Percentiles rank a stretch among this genome's conserved stretches.
phyloP scores from a whole-genome alignment of 805 yeast genomes.

The Metschnikowia lochheadii region DNA sequence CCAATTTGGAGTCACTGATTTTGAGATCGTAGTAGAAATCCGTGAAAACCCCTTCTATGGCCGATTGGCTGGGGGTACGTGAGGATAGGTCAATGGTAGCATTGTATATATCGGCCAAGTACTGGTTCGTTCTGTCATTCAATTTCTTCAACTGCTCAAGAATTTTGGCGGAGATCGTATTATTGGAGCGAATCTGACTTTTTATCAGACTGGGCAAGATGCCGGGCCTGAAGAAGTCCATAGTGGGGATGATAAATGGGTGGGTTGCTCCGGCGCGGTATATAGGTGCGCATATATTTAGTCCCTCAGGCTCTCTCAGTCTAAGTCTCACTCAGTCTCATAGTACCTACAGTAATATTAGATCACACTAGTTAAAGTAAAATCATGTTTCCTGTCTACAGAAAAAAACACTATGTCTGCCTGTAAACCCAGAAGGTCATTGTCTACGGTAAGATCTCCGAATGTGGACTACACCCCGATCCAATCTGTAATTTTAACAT shows the following conservation, averaged over 20 bases:
- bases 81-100: background rate
- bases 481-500: too few species aligned
- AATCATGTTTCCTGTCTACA: too few species aligned
- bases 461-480: too few species aligned
- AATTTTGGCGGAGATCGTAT: constrained; percentile 27
- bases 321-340: background rate
- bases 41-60: constrained; percentile 13
- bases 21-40: constrained; percentile 16
- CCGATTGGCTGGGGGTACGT: constrained; percentile 11
- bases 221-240: constrained; percentile 23
- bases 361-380: too few species aligned
- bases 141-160: constrained; percentile 20
- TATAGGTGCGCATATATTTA: background rate
- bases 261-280: background rate
- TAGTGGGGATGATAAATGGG: constrained; percentile 1
- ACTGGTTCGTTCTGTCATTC: constrained; percentile 18
- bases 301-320: too few species aligned
- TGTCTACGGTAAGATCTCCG: too few species aligned
- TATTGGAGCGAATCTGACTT: constrained; percentile 25
- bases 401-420: too few species aligned
- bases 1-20: constrained; percentile 11
- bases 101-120: constrained; percentile 15
- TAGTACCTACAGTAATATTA: too few species aligned
- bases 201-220: constrained; percentile 13
- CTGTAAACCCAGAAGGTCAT: background rate